Evolutionary conservation across 1,284 basidiomycete species (phyloP).

Genomic region (Pseudozyma tsukubaensis): DNA sequence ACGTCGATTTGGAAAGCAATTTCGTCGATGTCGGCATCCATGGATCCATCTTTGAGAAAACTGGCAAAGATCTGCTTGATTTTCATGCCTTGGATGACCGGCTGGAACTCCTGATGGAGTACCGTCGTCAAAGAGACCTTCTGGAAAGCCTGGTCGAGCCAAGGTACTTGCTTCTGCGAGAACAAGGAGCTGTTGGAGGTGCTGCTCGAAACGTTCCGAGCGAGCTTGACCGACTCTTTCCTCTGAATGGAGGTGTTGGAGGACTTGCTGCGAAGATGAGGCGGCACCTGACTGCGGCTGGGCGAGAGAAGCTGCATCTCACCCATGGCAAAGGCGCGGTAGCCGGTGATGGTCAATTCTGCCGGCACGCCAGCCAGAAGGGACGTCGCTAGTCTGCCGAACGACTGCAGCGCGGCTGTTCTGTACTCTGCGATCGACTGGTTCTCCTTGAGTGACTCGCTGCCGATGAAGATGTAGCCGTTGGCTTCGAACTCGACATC

Average conservation of each 20-base stretch:
- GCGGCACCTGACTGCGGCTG: constrained; percentile 22
- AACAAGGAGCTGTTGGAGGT: constrained; percentile 19
- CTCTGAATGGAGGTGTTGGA: constrained; percentile 20
- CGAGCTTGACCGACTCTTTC: constrained; percentile 5
- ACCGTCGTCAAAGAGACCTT: constrained; percentile 35
- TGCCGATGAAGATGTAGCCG: constrained; percentile 44
- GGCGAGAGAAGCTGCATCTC: constrained; percentile 23
- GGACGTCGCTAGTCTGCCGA: constrained; percentile 27
- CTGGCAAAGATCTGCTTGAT: constrained; percentile 37
- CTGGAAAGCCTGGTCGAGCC: constrained; percentile 57
- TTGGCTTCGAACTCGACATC: constrained; percentile 40
- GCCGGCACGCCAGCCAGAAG: constrained; percentile 24
- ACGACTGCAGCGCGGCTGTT: constrained; percentile 20
- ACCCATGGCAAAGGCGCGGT: constrained; percentile 47
- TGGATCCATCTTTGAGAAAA: constrained; percentile 27
- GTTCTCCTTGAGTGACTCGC: constrained; percentile 29
- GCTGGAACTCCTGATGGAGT: constrained; percentile 24
- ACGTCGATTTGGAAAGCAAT: constrained; percentile 45
- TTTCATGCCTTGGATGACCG: constrained; percentile 22
- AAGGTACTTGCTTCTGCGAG: constrained; percentile 46
- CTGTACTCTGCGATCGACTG: constrained; percentile 29
- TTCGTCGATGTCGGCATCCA: constrained; percentile 46
- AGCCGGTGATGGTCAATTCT: constrained; percentile 29
- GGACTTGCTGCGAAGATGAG: constrained; percentile 28
- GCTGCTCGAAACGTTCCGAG: constrained; percentile 20